These are phyloP conservation scores for Erythrophleum ivorense DNA, from an alignment of 331 rosid species.

Conservation along the genomic window DNA sequence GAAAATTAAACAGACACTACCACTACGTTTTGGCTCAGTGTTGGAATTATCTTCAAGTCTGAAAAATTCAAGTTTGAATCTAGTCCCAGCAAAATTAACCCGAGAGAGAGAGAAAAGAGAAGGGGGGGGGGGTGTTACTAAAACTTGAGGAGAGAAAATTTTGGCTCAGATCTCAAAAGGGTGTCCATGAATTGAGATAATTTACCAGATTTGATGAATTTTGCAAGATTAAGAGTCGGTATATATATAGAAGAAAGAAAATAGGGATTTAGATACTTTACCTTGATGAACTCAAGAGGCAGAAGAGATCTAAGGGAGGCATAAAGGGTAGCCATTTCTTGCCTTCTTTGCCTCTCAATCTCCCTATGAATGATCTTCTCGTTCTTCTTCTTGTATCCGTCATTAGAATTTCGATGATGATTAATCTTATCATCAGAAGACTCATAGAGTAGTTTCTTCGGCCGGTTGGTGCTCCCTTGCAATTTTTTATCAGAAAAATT, in stretches of 20 bases:
- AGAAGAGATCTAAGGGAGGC: constrained; percentile 67
- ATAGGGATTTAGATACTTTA: background rate
- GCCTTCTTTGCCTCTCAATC: constrained; percentile 70
- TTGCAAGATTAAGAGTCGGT: background rate
- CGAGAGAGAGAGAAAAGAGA: background rate
- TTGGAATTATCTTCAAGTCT: background rate
- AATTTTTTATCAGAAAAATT: constrained; percentile 18
- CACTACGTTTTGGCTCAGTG: background rate
- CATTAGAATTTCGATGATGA: background rate
- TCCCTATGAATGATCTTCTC: constrained; percentile 63
- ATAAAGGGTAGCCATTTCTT: constrained; percentile 68
- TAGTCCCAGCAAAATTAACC: background rate
- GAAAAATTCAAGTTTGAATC: background rate
- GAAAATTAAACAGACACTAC: background rate
- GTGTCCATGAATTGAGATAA: background rate
- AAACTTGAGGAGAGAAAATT: background rate
- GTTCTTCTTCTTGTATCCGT: constrained; percentile 39
- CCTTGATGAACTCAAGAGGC: constrained; percentile 68
- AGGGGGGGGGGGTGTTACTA: no score
- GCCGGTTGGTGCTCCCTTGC: constrained; percentile 8
- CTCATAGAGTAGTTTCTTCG: constrained; percentile 11
- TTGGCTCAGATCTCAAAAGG: constrained; percentile 7
- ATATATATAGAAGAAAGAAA: background rate
- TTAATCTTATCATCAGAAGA: background rate
- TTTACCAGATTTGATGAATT: background rate